A percentile compares a stretch with the other conserved stretches of the same genome.
These are phyloP conservation scores for Artemisia tridentata DNA, from an alignment of 129 eudicot species.

Conservation along the genomic window DNA sequence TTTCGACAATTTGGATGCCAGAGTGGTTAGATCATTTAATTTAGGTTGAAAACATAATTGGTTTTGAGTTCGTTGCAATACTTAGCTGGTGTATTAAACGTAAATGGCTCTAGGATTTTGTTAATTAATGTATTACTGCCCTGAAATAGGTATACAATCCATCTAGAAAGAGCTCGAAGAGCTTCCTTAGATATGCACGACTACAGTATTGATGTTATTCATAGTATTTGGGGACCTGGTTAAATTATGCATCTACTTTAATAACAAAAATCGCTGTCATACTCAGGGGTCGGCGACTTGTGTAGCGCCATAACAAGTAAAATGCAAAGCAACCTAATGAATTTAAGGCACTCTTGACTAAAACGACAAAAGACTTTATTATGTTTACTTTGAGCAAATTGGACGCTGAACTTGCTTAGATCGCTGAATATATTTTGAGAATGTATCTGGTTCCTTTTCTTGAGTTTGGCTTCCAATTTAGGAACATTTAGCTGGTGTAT, in stretches of 20 bases:
- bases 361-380: background rate
- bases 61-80: background rate
- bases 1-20: background rate
- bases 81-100: background rate
- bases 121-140: background rate
- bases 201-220: background rate
- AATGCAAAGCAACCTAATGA: background rate
- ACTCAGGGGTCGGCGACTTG: background rate
- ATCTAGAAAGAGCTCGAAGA: background rate
- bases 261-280: background rate
- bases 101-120: background rate
- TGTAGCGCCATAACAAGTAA: background rate
- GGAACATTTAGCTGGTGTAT: no score
- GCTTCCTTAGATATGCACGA: background rate
- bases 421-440: no score
- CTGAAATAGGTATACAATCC: background rate
- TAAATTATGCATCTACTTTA: background rate
- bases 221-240: background rate
- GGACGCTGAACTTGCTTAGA: no score
- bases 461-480: no score
- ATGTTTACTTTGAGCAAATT: no score
- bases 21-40: conserved; percentile 5
- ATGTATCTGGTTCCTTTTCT: no score
- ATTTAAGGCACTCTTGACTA: background rate
- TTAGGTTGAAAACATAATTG: conserved; percentile 4